Evolutionary conservation across 225 moss, liverwort and hornwort genomes (phyloP).

Genomic region (Ulota crispa): DNA sequence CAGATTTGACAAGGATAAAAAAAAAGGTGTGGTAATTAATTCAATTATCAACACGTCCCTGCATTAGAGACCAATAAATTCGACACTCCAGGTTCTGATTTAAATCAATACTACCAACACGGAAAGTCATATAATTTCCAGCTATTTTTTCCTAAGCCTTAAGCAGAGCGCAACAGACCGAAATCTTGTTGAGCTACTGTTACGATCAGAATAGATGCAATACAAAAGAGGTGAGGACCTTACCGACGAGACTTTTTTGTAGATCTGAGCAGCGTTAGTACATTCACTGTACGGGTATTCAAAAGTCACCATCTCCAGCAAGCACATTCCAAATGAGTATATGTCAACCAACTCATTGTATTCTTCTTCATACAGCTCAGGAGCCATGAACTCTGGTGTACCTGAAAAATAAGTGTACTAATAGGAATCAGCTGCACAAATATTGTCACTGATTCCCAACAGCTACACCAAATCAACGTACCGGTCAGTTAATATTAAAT

Average conservation of each 20-base stretch:
- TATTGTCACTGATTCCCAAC: constrained; percentile 16
- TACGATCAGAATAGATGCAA: neutral
- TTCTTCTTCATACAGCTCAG: constrained; percentile 94
- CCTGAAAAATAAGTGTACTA: constrained; percentile 38
- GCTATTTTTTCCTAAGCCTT: neutral
- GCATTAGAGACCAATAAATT: neutral
- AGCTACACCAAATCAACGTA: constrained; percentile 16
- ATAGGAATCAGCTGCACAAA: constrained; percentile 29
- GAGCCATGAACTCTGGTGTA: constrained; percentile 99
- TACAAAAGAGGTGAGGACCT: constrained; percentile 11
- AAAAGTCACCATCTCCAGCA: constrained; percentile 97
- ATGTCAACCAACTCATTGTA: constrained; percentile 98
- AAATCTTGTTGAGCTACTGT: neutral
- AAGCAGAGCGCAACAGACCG: neutral
- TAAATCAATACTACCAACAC: neutral
- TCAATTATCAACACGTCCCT: neutral
- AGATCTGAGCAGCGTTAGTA: constrained; percentile 92
- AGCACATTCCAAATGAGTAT: constrained; percentile 97
- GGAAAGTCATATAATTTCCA: constrained; percentile 5
- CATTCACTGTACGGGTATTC: constrained; percentile 99
- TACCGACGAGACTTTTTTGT: constrained; percentile 96
- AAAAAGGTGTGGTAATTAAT: neutral
- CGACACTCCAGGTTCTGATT: neutral
- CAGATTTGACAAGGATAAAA: constrained; percentile 17
- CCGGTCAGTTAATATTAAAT: neutral